Evolutionary conservation across 805 yeast genomes (phyloP).

Genomic region (Danielia oregonensis): DNA sequence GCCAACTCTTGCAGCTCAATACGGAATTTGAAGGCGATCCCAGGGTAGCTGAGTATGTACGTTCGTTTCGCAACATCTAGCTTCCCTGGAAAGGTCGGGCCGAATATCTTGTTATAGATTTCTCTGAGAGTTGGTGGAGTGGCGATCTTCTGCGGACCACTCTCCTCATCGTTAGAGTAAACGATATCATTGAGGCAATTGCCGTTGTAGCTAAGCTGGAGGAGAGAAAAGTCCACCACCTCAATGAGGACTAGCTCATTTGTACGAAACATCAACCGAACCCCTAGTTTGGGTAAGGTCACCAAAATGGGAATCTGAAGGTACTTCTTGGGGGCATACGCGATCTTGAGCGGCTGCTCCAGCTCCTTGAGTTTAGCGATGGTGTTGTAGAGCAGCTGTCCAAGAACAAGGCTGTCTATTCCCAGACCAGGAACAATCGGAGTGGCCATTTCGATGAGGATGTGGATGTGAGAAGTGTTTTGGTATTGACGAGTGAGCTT

Average conservation of each 20-base stretch:
- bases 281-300: constrained; percentile 19
- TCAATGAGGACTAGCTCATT: constrained; percentile 28
- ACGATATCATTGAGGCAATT: constrained; percentile 26
- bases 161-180: constrained; percentile 10
- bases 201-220: constrained; percentile 30
- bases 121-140: constrained; percentile 32
- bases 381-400: constrained; percentile 26
- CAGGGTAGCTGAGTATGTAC: constrained; percentile 53
- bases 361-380: constrained; percentile 22
- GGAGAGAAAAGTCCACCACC: constrained; percentile 18
- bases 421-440: constrained; percentile 33
- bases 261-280: constrained; percentile 27
- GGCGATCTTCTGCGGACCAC: constrained; percentile 11
- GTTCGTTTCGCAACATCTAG: constrained; percentile 19
- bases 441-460: constrained; percentile 8
- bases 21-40: constrained; percentile 49
- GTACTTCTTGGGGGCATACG: constrained; percentile 27
- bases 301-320: constrained; percentile 31
- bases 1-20: constrained; percentile 19
- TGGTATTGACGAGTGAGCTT: not conserved
- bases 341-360: constrained; percentile 26
- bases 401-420: constrained; percentile 29
- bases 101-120: constrained; percentile 54
- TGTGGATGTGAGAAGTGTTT: not conserved
- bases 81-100: constrained; percentile 60